Base-by-base conservation (phyloP, 2,329 filamentous ascomycete species). In the Alternaria atra region DNA sequence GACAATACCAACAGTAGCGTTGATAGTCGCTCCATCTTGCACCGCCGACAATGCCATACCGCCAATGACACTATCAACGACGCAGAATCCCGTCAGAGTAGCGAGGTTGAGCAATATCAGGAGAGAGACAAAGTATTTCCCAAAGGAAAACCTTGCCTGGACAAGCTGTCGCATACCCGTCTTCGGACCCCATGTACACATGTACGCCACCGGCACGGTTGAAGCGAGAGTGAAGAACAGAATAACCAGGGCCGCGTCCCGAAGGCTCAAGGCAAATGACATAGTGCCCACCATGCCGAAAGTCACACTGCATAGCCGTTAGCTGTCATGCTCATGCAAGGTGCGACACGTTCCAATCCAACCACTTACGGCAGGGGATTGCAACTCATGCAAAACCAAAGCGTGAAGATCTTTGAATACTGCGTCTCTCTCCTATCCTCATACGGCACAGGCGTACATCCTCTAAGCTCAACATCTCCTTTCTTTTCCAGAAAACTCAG, bases 111-210 rank as follows among this genome's bases (percentile, higher is more conserved):
- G 80, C 9, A 90, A 71, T 3, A 89, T 84, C 2, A 87, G 84
- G n/a, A 90, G 72, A 0, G 84, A 85, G 34, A 88, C 85, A 20
- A 86, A 77, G 69, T 88, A 89, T 55, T 73, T 76, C 23, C 74
- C 74, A 71, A 89, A 90, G 40, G 84, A 85, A 73, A 85, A 90
- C 23, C 88, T 81, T 4, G 88, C 87, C 66, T 88, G 86, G 7
- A 90, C 84, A 83, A 90, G 88, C 74, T 90, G 87, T 15, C 88
- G 82, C 83, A 90, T 85, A 42, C 87, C 88, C 9, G 87, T 89
- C 74, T 84, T 85, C 4, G 87, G 86, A 0, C 87, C 87, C 52
- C 88, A 76, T 0, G 84, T 87, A 42, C 83, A 83, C 27, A 90
- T 78, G 67, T 85, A 88, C 3, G 85, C 87, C 0, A 87, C 84